A percentile compares a stretch with the other conserved stretches of the same genome.
Evolutionary conservation across 768 basidiomycete genomes (phyloP).

Genomic region (Strobilomyces confusus): DNA sequence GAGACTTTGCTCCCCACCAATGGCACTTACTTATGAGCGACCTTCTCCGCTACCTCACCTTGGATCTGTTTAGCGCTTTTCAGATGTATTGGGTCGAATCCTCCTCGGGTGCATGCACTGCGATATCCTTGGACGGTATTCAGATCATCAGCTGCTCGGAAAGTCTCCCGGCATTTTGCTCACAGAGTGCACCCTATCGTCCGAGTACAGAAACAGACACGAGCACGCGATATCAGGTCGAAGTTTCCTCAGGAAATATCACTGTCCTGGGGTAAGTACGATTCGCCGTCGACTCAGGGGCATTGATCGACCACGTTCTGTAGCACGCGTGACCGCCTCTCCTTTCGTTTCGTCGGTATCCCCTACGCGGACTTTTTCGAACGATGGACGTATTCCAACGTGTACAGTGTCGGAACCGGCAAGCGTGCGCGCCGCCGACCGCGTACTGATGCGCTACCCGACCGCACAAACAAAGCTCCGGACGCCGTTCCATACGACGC

Average conservation of each 20-base stretch:
- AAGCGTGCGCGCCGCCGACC: too few relatives aligned
- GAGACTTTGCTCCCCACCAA: conserved; percentile 8
- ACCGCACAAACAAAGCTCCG: too few relatives aligned
- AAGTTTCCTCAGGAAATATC: conserved; percentile 7
- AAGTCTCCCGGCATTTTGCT: conserved; percentile 6
- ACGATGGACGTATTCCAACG: not conserved
- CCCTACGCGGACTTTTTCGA: conserved; percentile 35
- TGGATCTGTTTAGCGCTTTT: conserved; percentile 1
- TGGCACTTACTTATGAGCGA: conserved; percentile 7
- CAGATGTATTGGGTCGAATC: conserved; percentile 13
- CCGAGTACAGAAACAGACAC: conserved; percentile 4
- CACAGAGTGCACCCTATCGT: conserved; percentile 9
- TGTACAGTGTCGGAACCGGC: too few relatives aligned
- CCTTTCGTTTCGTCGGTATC: conserved; percentile 51
- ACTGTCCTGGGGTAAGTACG: conserved; percentile 5
- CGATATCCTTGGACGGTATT: conserved; percentile 6
- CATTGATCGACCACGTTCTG: not conserved
- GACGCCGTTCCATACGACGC: too few relatives aligned
- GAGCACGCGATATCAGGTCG: conserved; percentile 4
- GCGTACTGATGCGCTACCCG: too few relatives aligned
- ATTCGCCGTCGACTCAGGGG: not conserved
- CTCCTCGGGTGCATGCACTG: conserved; percentile 1
- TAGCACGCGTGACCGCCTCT: conserved; percentile 40
- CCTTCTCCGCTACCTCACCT: conserved; percentile 5
- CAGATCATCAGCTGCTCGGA: conserved; percentile 1